A percentile compares a stretch with the other conserved stretches of the same genome.
Conservation (phyloP, 352 stramenopile species). For the Phytophthora vignae region DNA sequence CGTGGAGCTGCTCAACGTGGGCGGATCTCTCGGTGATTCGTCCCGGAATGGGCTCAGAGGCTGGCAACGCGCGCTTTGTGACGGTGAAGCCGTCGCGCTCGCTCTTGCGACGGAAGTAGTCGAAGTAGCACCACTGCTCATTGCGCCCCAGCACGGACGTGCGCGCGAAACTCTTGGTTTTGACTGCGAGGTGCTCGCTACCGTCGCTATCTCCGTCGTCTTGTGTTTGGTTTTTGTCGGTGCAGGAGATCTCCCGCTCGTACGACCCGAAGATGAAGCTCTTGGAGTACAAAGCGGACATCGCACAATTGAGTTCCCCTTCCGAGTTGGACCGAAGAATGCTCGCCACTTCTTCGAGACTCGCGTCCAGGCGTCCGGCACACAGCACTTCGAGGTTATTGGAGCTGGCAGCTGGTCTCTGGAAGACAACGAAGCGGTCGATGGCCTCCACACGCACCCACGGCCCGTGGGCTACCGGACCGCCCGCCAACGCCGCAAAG, state of each 20-base stretch:
- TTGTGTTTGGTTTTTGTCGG: background rate
- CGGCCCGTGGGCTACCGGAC: background rate
- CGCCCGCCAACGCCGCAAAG: slow-evolving; percentile 18
- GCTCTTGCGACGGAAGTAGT: slow-evolving; percentile 18
- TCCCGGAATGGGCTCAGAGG: background rate
- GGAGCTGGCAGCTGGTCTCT: background rate
- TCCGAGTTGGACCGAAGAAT: slow-evolving; percentile 10
- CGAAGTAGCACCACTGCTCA: slow-evolving; percentile 39
- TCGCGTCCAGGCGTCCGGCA: slow-evolving; percentile 15
- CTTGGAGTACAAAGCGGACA: slow-evolving; percentile 37
- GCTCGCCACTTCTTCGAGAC: slow-evolving; percentile 23
- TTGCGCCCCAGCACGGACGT: slow-evolving; percentile 21
- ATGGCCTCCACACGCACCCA: slow-evolving; percentile 23
- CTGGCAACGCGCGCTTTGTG: slow-evolving; percentile 18
- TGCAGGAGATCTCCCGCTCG: slow-evolving; percentile 1
- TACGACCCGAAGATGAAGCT: slow-evolving; percentile 34
- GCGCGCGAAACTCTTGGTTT: slow-evolving; percentile 30
- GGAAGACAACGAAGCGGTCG: slow-evolving; percentile 23
- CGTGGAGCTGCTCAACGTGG: slow-evolving; percentile 24
- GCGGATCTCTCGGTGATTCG: background rate
- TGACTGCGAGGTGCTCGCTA: slow-evolving; percentile 22
- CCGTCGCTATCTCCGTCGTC: background rate
- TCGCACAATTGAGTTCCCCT: slow-evolving; percentile 25
- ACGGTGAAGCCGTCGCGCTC: slow-evolving; percentile 18
- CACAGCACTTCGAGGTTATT: slow-evolving; percentile 16